Conservation (phyloP, 2,329 filamentous ascomycete species). For the Xylaria sp. region DNA sequence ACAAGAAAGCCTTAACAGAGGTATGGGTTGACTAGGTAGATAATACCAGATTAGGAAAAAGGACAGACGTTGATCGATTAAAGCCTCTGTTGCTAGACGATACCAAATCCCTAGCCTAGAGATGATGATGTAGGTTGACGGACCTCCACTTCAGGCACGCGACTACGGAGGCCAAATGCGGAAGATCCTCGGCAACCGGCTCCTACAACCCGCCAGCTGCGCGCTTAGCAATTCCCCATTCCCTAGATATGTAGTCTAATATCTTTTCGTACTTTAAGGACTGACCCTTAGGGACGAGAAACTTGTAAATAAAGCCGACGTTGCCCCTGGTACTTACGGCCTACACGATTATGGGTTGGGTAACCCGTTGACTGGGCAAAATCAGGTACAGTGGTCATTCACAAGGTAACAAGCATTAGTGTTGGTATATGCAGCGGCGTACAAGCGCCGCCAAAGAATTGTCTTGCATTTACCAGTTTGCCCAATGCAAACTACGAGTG, state of each 20-base stretch:
- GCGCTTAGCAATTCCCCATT: too few relatives aligned
- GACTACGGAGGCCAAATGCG: background rate
- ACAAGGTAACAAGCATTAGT: background rate
- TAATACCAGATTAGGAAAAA: too few relatives aligned
- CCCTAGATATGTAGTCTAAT: too few relatives aligned
- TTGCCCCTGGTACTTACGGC: background rate
- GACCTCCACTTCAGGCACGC: background rate
- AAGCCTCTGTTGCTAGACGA: too few relatives aligned
- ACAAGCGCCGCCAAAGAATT: background rate
- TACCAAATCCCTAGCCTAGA: background rate
- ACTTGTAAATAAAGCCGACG: background rate
- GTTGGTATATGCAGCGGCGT: background rate
- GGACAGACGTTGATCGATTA: too few relatives aligned
- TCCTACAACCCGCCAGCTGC: too few relatives aligned
- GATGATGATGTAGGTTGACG: slow-evolving; percentile 12
- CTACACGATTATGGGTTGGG: background rate
- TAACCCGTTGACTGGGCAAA: too few relatives aligned
- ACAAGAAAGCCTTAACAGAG: too few relatives aligned
- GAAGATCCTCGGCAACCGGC: slow-evolving; percentile 22
- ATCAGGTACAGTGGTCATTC: too few relatives aligned
- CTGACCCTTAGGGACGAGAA: background rate
- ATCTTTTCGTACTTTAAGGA: too few relatives aligned
- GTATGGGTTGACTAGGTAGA: too few relatives aligned
- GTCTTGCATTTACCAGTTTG: slow-evolving; percentile 8
- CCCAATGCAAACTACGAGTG: background rate